Percentiles rank a stretch among this genome's conserved stretches.
These are phyloP conservation scores for Phytophthora hibernalis DNA, from an alignment of 352 stramenopile species.

Conservation along the genomic window DNA sequence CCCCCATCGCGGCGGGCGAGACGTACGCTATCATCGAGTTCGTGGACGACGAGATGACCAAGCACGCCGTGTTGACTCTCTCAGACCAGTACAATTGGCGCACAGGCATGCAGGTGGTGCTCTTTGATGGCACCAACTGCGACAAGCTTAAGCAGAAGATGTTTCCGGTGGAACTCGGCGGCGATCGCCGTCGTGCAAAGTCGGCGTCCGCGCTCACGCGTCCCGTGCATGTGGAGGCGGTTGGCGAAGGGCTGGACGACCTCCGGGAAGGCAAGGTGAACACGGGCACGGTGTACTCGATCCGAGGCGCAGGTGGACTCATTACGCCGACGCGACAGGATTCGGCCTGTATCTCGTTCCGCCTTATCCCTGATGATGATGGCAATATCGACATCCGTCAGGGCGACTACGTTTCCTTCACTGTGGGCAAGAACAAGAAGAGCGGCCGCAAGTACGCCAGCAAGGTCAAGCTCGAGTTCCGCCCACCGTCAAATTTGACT, in stretches of 20 bases:
- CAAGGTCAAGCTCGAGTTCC: conserved; percentile 91
- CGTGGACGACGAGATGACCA: conserved; percentile 89
- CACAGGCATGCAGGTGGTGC: conserved; percentile 87
- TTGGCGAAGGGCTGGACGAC: conserved; percentile 84
- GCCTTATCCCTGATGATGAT: conserved; percentile 88
- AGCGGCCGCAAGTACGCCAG: conserved; percentile 89
- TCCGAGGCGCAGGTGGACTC: conserved; percentile 81
- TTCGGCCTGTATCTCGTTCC: conserved; percentile 88
- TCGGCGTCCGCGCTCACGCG: conserved; percentile 77
- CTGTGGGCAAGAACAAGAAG: conserved; percentile 92
- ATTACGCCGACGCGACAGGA: conserved; percentile 88
- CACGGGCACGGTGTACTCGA: conserved; percentile 88
- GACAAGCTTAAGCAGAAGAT: conserved; percentile 92
- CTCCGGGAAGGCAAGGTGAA: conserved; percentile 90
- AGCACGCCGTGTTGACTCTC: conserved; percentile 87
- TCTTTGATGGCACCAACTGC: conserved; percentile 90
- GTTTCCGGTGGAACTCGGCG: conserved; percentile 81
- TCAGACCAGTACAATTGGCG: conserved; percentile 91
- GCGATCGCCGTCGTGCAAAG: conserved; percentile 81
- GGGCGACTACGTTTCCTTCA: conserved; percentile 90
- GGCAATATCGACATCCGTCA: conserved; percentile 86
- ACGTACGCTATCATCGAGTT: conserved; percentile 92
- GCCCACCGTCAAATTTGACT: conserved; percentile 68
- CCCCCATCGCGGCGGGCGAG: conserved; percentile 85
- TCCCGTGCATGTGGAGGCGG: conserved; percentile 80